Evolutionary conservation across 2,329 filamentous ascomycete genomes (phyloP), one percentile per base, ranked within the genome.

Genomic region (Balansia obtecta): DNA sequence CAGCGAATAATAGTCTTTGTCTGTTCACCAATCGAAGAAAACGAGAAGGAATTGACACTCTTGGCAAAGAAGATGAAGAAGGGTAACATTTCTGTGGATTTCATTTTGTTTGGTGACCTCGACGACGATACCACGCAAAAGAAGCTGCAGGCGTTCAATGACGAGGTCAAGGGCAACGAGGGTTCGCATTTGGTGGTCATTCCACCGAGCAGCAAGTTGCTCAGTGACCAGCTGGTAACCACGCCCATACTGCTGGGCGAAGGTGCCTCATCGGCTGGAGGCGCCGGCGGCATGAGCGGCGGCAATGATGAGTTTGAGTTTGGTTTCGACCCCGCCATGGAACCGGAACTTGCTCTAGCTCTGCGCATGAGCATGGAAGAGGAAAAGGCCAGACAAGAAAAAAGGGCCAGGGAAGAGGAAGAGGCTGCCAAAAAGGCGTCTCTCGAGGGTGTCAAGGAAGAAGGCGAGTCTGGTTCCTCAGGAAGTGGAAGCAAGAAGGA

Each of bases 11-110:
- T 98, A 69, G 89, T 94, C 54, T 96, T 98, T 68, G 85, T 90
- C 56, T 98, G 93, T 77, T 95, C 89, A 41, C 86, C 90, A 30
- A 84, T 97, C 63, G 78, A 83, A 54, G 93, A 98, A 64, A 85
- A 88, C 56, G 86, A 96, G 68, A 93, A 93, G 72, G 82, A 85
- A 49, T 80, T 98, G 47, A 79, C 90, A 55, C 87, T 88, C 64
- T 78, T 98, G 32, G 90, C 93, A 43, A 95, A 93, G 75, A 94
- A 93, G 73, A 94, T 97, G 89, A 97, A 97, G 82, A 98, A 98
- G 79, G 86, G 85, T 68, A 91, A 87, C 63, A 87, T 95, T 53
- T 87, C 84, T 54, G 87, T 98, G 63, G 93, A 98, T 68, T 91
- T 98, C 63, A 80, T 98, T 54, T 82, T 91, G 45, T 98, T 98